These are phyloP conservation scores for Colletotrichum musae DNA, from an alignment of 2,329 filamentous ascomycete species.

Conservation along the genomic window DNA sequence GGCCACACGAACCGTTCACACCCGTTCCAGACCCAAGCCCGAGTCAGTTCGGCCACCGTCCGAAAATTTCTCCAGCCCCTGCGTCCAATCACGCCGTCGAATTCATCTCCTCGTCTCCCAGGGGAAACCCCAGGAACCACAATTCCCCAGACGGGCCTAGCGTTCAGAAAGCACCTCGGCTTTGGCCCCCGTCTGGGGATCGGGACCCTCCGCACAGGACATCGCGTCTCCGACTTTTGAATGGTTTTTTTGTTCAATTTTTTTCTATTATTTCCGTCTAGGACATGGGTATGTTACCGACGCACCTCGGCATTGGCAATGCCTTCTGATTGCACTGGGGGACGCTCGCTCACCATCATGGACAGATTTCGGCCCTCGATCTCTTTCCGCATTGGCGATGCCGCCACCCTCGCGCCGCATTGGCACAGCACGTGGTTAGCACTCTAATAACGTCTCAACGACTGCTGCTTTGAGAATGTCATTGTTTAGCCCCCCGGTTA, in stretches of 20 bases:
- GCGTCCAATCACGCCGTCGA: conserved; percentile 3
- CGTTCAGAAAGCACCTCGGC: conserved; percentile 30
- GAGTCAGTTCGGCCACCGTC: conserved; percentile 38
- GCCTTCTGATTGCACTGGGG: not conserved
- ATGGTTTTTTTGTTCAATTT: not conserved
- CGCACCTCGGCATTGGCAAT: conserved; percentile 24
- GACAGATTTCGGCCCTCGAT: not conserved
- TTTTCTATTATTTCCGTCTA: not conserved
- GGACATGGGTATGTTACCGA: not conserved
- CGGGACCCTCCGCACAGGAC: conserved; percentile 24
- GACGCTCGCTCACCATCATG: not conserved
- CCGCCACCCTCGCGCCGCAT: not conserved
- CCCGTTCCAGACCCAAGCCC: conserved; percentile 30
- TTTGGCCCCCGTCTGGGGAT: conserved; percentile 39
- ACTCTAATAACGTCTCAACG: too few species aligned
- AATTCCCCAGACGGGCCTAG: conserved; percentile 38
- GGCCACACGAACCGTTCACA: conserved; percentile 16
- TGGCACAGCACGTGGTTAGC: not conserved
- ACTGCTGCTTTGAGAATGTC: too few species aligned
- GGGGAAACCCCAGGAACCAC: conserved; percentile 27
- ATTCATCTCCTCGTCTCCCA: not conserved
- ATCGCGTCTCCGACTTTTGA: conserved; percentile 1
- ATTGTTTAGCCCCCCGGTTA: too few species aligned
- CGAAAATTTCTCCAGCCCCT: conserved; percentile 34
- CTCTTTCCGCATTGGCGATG: not conserved